phyloP scores from a whole-genome alignment of 2,329 filamentous ascomycete species.

The Alternaria alternata region DNA sequence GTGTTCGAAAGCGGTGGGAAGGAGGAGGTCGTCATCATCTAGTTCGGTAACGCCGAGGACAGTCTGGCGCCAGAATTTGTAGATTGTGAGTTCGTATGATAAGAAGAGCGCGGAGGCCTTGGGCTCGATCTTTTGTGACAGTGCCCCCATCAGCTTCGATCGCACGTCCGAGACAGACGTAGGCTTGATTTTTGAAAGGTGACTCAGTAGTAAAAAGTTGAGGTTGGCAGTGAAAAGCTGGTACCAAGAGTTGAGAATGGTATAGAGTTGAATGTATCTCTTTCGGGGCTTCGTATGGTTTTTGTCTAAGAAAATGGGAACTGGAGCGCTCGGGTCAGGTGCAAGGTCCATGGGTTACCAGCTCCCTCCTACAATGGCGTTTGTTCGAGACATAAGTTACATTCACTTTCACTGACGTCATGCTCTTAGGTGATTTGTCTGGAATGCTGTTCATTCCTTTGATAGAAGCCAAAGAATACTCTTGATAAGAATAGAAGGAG shows the following conservation, averaged over 20 bases:
- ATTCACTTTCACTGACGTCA: conserved; percentile 1
- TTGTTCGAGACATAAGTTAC: neutral
- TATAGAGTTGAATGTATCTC: neutral
- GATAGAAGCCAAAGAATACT: neutral
- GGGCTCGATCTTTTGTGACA: neutral
- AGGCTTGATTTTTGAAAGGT: neutral
- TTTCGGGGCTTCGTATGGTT: neutral
- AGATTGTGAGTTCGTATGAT: neutral
- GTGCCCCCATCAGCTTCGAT: neutral
- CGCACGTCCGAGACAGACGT: neutral
- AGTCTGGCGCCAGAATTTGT: conserved; percentile 2
- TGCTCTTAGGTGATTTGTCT: neutral
- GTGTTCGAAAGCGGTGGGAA: conserved; percentile 20
- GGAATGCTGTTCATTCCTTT: neutral
- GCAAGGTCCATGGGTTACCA: neutral
- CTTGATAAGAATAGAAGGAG: neutral
- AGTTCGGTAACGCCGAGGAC: neutral
- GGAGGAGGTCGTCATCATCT: neutral
- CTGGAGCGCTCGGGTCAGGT: neutral
- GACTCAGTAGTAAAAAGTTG: neutral
- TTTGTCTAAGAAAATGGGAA: neutral
- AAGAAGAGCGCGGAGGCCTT: conserved; percentile 3
- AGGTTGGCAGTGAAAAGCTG: neutral
- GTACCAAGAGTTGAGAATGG: neutral
- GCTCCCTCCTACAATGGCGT: neutral